Percentiles rank a stretch among this genome's conserved stretches.
These are phyloP conservation scores for Phylloporus arenicola DNA, from an alignment of 768 basidiomycete genomes.

Conservation along the genomic window DNA sequence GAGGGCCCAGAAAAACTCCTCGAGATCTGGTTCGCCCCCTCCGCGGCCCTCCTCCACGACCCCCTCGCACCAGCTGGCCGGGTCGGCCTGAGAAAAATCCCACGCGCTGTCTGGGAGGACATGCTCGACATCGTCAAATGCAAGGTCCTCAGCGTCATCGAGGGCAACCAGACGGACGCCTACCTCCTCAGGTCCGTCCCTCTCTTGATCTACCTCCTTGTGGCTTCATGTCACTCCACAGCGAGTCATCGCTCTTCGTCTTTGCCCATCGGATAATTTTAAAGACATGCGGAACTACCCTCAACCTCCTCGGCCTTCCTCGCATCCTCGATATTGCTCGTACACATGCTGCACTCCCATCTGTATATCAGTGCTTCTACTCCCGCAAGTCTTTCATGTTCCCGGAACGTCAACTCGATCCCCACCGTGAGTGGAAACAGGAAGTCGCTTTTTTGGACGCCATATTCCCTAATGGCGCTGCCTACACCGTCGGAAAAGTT, in stretches of 20 bases:
- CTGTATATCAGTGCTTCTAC: slow-evolving; percentile 92
- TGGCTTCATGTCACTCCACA: slow-evolving; percentile 30
- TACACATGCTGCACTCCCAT: slow-evolving; percentile 54
- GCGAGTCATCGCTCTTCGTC: slow-evolving; percentile 96
- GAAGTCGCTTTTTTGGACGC: slow-evolving; percentile 90
- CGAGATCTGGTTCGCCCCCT: slow-evolving; percentile 95
- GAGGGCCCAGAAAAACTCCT: slow-evolving; percentile 94
- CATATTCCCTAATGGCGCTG: slow-evolving; percentile 83
- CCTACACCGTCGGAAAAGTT: slow-evolving; percentile 95
- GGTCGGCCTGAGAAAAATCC: slow-evolving; percentile 72
- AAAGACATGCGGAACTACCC: slow-evolving; percentile 98
- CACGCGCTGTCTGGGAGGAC: slow-evolving; percentile 82
- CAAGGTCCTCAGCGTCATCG: slow-evolving; percentile 86
- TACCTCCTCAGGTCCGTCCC: slow-evolving; percentile 87
- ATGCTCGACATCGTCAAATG: slow-evolving; percentile 97
- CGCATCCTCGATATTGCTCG: slow-evolving; percentile 92
- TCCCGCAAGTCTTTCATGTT: slow-evolving; percentile 99
- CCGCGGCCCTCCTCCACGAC: slow-evolving; percentile 52
- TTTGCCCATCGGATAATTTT: slow-evolving; percentile 93
- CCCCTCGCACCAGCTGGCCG: slow-evolving; percentile 36
- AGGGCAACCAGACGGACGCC: slow-evolving; percentile 89
- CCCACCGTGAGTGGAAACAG: slow-evolving; percentile 89
- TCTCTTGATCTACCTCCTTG: background rate
- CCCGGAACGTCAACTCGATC: slow-evolving; percentile 89
- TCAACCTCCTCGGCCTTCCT: slow-evolving; percentile 92